phyloP scores from a whole-genome alignment of 306 rosid species.

The Lathyrus aphaca region DNA sequence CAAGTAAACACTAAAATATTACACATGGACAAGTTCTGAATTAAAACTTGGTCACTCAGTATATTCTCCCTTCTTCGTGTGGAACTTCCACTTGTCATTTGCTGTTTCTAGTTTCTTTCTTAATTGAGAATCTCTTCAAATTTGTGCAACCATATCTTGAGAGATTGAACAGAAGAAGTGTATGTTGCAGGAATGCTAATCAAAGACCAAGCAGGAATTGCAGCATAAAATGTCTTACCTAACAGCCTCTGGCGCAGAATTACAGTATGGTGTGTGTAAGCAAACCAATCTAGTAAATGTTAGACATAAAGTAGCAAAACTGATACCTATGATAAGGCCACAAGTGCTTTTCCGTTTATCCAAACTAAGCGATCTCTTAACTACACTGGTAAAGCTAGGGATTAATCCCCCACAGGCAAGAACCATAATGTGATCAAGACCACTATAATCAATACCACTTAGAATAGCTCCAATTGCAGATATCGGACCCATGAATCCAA shows the following conservation, averaged over 20 bases:
- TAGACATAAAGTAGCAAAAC: constrained; percentile 71
- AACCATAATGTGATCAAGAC: constrained; percentile 92
- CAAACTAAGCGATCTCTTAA: constrained; percentile 71
- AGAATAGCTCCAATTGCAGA: constrained; percentile 98
- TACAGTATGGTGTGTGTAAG: constrained; percentile 98
- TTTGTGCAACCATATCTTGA: constrained; percentile 21
- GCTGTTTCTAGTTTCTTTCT: constrained; percentile 29
- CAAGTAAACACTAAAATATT: constrained; percentile 38
- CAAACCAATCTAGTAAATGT: constrained; percentile 96
- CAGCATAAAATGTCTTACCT: constrained; percentile 49
- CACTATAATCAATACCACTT: constrained; percentile 89
- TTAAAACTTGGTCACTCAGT: constrained; percentile 12
- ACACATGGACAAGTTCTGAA: constrained; percentile 27
- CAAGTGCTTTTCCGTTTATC: constrained; percentile 67
- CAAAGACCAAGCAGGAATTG: constrained; percentile 30
- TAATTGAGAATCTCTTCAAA: constrained; percentile 37
- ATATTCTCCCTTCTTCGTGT: constrained; percentile 12
- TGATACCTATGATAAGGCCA: constrained; percentile 73
- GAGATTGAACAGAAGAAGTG: constrained; percentile 26
- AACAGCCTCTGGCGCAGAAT: constrained; percentile 98
- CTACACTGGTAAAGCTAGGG: constrained; percentile 72
- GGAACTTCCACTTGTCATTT: constrained; percentile 29
- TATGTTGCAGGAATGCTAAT: constrained; percentile 19
- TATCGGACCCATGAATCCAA: constrained; percentile 86
- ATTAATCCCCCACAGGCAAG: constrained; percentile 90